Conservation (phyloP, 768 basidiomycete species). For the Paxillus rubicundulus region DNA sequence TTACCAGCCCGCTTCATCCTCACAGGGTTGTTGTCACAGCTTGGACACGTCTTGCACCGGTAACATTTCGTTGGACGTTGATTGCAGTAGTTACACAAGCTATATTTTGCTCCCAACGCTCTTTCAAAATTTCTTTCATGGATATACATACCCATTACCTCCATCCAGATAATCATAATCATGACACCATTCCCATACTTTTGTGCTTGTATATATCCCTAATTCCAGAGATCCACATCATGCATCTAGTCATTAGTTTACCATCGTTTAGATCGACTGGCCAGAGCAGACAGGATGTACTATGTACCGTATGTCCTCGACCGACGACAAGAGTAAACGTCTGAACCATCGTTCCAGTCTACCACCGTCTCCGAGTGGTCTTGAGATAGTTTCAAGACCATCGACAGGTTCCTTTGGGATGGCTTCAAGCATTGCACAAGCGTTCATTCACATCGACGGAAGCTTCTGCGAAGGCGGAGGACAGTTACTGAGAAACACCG, state of each 20-base stretch:
- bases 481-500: constrained; percentile 68
- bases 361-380: too few species aligned
- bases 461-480: constrained; percentile 58
- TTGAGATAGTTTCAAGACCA: too few species aligned
- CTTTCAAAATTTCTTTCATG: background rate
- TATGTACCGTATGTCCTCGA: too few species aligned
- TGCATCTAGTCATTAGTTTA: background rate
- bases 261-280: background rate
- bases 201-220: constrained; percentile 9
- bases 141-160: constrained; percentile 13
- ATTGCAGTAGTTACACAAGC: background rate
- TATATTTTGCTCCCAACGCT: background rate
- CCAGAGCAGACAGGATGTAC: too few species aligned
- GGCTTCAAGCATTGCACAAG: constrained; percentile 10
- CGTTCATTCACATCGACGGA: constrained; percentile 38
- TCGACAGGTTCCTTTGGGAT: constrained; percentile 1
- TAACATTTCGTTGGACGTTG: constrained; percentile 3
- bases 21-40: constrained; percentile 13
- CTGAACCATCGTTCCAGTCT: too few species aligned
- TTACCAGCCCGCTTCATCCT: background rate
- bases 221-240: background rate
- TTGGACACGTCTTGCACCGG: constrained; percentile 29
- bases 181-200: background rate
- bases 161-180: constrained; percentile 9
- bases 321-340: too few species aligned